Evolutionary conservation across 139 green algal genomes (phyloP), one percentile per base, ranked within the genome.

Genomic region (Closterium sp.): DNA sequence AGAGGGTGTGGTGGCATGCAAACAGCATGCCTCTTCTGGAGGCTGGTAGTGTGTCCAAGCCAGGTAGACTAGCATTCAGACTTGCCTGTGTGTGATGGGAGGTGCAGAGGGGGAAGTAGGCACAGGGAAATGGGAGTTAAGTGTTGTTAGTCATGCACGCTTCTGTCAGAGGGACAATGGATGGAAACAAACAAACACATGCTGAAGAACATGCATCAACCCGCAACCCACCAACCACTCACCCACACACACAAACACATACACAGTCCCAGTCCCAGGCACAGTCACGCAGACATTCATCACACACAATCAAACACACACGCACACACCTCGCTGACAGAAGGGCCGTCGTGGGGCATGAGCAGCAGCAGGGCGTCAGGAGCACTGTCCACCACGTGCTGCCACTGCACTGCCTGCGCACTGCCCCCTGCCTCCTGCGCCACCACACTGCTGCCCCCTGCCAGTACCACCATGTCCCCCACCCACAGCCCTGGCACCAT

Each of bases 11-110:
- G 27, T 98, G 95, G 19, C 95, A 92, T 9, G 98, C 92, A 89
- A 96, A 99, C 24, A 99, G 97, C 45, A 92, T 88, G 17, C 97
- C 96, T 22, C 70, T 73, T 19, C 94, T 95, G 50, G 98, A 97
- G 0, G 97, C 97, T 24, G 98, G 97, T 89, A 99, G 91, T 19
- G 90, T 90, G 98, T 97, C 99, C 95, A 97, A 99, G 32, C 97
- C 97, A 0, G 97, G 96, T 91, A 96, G 94, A 11, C 32, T 89
- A 9, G 85, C 92, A 28, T 95, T 21, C 19, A 88, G 34, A 27
- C 94, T 79, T 11, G 94, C 73, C 92, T 94, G 92, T 24, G 62
- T 79, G 62, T 79, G 62, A 27, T 27, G 27, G 62, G 62, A 79
- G 19, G 62, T 3, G 17, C 62, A 79, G 10, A 4, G 19, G 62